Evolutionary conservation across 1,284 basidiomycete genomes (phyloP), one percentile per base, ranked within the genome.

Genomic region (Malassezia obtusa): DNA sequence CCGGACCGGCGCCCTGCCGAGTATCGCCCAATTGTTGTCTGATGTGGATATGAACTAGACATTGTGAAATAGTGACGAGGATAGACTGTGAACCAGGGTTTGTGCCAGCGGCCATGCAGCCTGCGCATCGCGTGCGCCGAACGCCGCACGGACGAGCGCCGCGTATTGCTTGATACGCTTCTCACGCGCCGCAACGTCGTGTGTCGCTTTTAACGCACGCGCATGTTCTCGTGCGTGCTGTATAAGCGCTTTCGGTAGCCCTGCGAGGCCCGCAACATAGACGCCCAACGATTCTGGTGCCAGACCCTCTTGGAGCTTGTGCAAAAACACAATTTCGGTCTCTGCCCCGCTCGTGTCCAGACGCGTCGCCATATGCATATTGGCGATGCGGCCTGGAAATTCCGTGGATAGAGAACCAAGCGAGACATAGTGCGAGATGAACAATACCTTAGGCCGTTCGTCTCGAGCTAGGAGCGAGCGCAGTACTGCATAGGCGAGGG

Each of bases 351-450:
- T 38, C 43, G 11, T 49, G 39, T 22, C 25, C 3, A 46, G 45
- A 3, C 14, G 33, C 15, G 36, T 38, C 2, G 59, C 59, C 69
- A 72, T 69, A 51, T 72, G 67, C 45, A 60, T 63, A 39, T 63
- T 66, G 0, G 51, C 31, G 1, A 71, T 45, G 7, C 21, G 35
- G 0, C 11, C 9, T 1, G 61, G 50, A 25, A 44, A 26, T 21
- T 28, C 24, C 15, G 55, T 25, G 1, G 49, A 60, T 11, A 68
- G 32, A 8, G 45, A 32, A 21, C 60, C 62, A 6, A 73, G 56
- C 6, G 61, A 43, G 12, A 61, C 50, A 45, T 71, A 71, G 52
- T 73, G 70, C 19, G 60, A 70, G 53, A 70, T 67, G 26, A 73
- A 73, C 5, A 71, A 33, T 0, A 58, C 33, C 10, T 57, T 64